phyloP scores from a whole-genome alignment of 352 stramenopile genomes.

The Globisporangium takayamanum region DNA sequence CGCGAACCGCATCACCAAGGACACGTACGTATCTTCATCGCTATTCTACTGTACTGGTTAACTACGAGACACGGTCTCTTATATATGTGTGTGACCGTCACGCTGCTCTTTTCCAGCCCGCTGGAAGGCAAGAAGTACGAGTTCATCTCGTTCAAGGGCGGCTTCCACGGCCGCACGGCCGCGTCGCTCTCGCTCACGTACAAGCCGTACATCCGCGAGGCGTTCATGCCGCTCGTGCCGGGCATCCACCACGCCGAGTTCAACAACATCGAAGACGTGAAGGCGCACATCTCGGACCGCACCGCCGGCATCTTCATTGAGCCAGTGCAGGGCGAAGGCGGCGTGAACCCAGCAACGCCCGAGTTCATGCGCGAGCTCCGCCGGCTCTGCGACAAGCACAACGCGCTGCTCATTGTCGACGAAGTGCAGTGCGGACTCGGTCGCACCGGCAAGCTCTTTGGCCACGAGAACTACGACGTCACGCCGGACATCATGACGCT shows the following conservation, averaged over 20 bases:
- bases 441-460: constrained; percentile 93
- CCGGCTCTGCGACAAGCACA: constrained; percentile 90
- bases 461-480: constrained; percentile 91
- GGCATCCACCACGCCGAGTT: constrained; percentile 68
- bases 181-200: constrained; percentile 77
- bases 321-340: constrained; percentile 90
- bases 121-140: constrained; percentile 75
- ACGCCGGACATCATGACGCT: constrained; percentile 95
- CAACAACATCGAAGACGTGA: constrained; percentile 83
- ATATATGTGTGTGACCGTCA: too few species aligned
- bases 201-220: constrained; percentile 83
- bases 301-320: constrained; percentile 80
- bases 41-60: neutral
- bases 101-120: constrained; percentile 19
- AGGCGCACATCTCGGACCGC: constrained; percentile 62
- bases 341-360: constrained; percentile 87
- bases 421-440: constrained; percentile 98
- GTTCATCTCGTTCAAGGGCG: constrained; percentile 86
- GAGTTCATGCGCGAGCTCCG: constrained; percentile 90
- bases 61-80: too few species aligned
- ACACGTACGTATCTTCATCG: constrained; percentile 37
- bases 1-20: constrained; percentile 53
- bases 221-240: constrained; percentile 77
- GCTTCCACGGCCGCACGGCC: constrained; percentile 80
- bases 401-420: constrained; percentile 96